phyloP scores from a whole-genome alignment of 1,284 basidiomycete genomes.

The Fomitopsis pinicola region DNA sequence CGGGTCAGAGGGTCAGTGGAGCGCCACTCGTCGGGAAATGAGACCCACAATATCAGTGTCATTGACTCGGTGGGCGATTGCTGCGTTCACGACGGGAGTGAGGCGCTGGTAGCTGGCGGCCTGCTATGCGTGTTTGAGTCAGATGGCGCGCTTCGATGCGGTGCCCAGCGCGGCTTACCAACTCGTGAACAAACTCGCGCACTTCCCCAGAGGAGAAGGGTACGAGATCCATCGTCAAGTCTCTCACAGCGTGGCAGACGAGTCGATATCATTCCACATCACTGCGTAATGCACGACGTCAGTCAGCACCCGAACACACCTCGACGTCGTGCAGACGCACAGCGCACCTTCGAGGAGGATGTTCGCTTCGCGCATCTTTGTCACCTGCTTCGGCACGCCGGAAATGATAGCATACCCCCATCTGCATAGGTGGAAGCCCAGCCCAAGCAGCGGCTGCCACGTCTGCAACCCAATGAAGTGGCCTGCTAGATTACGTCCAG shows the following conservation, averaged over 20 bases:
- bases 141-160: neutral
- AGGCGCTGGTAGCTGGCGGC: conserved; percentile 23
- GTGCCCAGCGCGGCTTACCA: conserved; percentile 38
- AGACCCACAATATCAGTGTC: conserved; percentile 34
- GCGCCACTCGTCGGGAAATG: conserved; percentile 11
- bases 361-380: conserved; percentile 19
- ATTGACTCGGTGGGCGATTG: conserved; percentile 32
- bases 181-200: conserved; percentile 52
- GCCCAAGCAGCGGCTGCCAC: conserved; percentile 66
- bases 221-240: conserved; percentile 67
- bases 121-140: conserved; percentile 20
- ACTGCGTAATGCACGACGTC: conserved; percentile 29
- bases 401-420: conserved; percentile 29
- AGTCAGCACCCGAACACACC: conserved; percentile 4
- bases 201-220: conserved; percentile 58
- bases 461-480: conserved; percentile 55
- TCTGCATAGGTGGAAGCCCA: conserved; percentile 70
- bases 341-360: conserved; percentile 60
- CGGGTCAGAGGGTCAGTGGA: neutral
- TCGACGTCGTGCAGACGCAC: neutral
- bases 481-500: conserved; percentile 59
- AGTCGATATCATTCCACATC: conserved; percentile 80
- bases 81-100: conserved; percentile 37
- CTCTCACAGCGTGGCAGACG: conserved; percentile 60
- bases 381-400: conserved; percentile 41